Conservation (phyloP, 2,329 filamentous ascomycete genomes). For the Alternaria longipes region DNA sequence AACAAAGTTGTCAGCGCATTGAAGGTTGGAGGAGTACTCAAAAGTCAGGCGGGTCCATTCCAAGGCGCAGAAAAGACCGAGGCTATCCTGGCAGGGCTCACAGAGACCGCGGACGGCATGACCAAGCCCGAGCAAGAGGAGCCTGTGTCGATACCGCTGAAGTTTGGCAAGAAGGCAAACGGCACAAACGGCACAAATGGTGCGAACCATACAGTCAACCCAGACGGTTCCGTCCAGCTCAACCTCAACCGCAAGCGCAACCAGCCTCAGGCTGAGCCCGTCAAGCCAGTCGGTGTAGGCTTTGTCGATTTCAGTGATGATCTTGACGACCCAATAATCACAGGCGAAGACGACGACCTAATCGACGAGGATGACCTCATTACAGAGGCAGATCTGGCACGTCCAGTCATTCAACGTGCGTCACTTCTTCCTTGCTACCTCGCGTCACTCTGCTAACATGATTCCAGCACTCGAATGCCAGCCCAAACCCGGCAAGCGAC, state of each 20-base stretch:
- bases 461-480: slow-evolving; percentile 79
- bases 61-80: slow-evolving; percentile 70
- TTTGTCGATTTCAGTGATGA: slow-evolving; percentile 72
- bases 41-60: slow-evolving; percentile 73
- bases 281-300: slow-evolving; percentile 47
- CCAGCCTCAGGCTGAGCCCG: slow-evolving; percentile 49
- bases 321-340: slow-evolving; percentile 62
- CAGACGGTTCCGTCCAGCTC: slow-evolving; percentile 51
- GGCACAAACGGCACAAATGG: slow-evolving; percentile 34
- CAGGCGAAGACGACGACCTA: slow-evolving; percentile 77
- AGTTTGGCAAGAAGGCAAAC: slow-evolving; percentile 69
- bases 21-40: slow-evolving; percentile 72
- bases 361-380: slow-evolving; percentile 92
- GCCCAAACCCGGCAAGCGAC: slow-evolving; percentile 86
- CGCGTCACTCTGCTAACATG: slow-evolving; percentile 16
- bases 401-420: slow-evolving; percentile 82
- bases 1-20: slow-evolving; percentile 74
- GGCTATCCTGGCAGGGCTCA: slow-evolving; percentile 82
- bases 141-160: slow-evolving; percentile 68
- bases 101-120: slow-evolving; percentile 71
- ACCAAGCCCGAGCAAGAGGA: slow-evolving; percentile 73
- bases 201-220: slow-evolving; percentile 34
- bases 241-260: slow-evolving; percentile 56
- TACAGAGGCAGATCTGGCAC: slow-evolving; percentile 82
- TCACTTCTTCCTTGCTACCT: slow-evolving; percentile 35